Base-by-base conservation (phyloP, 352 stramenopile species). In the Globisporangium ultimum region DNA sequence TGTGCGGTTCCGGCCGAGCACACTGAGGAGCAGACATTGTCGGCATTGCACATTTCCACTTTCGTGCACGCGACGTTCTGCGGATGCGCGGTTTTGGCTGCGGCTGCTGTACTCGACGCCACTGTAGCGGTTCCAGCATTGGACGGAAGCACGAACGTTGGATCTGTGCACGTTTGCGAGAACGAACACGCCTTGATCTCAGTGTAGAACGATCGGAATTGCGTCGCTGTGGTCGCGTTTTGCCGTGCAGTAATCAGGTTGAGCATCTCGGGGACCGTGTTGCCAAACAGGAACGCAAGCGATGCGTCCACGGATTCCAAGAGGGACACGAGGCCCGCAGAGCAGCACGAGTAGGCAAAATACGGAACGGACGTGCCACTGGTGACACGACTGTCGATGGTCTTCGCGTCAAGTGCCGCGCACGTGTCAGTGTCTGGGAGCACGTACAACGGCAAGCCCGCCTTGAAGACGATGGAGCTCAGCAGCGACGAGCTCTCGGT, bases 1-100 rank as follows among this genome's bases (percentile, higher is more conserved):
- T 75, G 59, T 10, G 76, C 81, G 24, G 76, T 73, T 2, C 84
- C 84, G 53, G 64, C 54, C 42, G 87, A 62, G 57, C 84, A 93
- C 9, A 93, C 78, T 3, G 74, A 71, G 10, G 71, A 76, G 54
- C 81, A 91, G 14, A 90, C 78, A 13, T 85, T 67, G 53, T 84
- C 72, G 24, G 71, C 67, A 59, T 90, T 70, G 32, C 83, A 92
- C 34, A 76, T 62, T 15, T 84, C 59, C 9, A 69, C 67, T 41
- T 77, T 84, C 28, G 68, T 71, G 53, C 83, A 92, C 48, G 73
- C 71, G 0, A 90, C 64, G 32, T 80, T 72, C 43, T 76, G 56
- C 0, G 74, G 70, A 42, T 80, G 76, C 7, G 52, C 20, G 9
- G 61, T 72, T 52, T 79, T 84, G 48, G 53, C 69, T 8, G 53